Evolutionary conservation across 306 rosid genomes (phyloP).

Genomic region (Vicia villosa): DNA sequence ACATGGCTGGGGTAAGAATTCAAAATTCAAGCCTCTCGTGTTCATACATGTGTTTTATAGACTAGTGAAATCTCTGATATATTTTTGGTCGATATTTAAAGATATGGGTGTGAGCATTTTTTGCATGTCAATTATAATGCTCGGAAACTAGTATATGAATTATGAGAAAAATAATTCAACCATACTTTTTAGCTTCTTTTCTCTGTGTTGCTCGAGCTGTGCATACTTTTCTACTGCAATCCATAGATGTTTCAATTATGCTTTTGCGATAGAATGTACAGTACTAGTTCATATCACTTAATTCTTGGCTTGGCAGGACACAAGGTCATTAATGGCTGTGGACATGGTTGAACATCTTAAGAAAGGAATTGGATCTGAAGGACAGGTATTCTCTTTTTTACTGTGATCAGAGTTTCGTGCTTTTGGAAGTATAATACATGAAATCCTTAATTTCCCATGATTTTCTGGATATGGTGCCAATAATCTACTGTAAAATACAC

Average conservation of each 20-base stretch:
- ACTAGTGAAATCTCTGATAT: conserved; percentile 14
- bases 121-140: conserved; percentile 4
- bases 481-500: conserved; percentile 9
- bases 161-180: conserved; percentile 16
- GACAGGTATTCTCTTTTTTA: conserved; percentile 60
- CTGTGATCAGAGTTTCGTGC: conserved; percentile 3
- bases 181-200: conserved; percentile 8
- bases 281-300: conserved; percentile 3
- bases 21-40: not conserved
- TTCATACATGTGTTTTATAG: conserved; percentile 13
- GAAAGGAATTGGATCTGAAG: conserved; percentile 68
- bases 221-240: conserved; percentile 23
- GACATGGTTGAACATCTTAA: conserved; percentile 90
- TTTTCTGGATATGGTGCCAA: conserved; percentile 29
- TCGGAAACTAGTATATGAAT: conserved; percentile 8
- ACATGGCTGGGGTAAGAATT: conserved; percentile 13
- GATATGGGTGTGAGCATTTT: conserved; percentile 7
- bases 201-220: conserved; percentile 16
- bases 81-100: conserved; percentile 16
- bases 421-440: conserved; percentile 28
- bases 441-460: conserved; percentile 7
- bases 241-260: conserved; percentile 3
- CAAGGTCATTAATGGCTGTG: conserved; percentile 54
- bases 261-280: not conserved
- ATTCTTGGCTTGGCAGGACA: conserved; percentile 54